Evolutionary conservation across 345 rosid species (phyloP).

Genomic region (Odontarrhena argentea): DNA sequence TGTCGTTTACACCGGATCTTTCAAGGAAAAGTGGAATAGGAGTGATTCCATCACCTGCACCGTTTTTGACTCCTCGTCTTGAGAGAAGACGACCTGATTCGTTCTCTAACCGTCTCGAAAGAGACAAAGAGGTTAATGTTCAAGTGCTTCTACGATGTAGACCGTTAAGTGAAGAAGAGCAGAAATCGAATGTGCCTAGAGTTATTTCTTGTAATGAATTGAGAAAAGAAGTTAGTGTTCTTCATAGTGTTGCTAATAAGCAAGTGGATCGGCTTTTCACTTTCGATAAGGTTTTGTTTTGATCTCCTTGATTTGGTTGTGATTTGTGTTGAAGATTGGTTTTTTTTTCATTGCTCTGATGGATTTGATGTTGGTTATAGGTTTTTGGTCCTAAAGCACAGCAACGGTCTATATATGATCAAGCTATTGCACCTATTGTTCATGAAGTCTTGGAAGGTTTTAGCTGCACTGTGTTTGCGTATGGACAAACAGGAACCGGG

Average conservation of each 20-base stretch:
- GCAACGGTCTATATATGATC: constrained; percentile 91
- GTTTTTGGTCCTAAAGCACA: constrained; percentile 96
- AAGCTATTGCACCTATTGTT: constrained; percentile 80
- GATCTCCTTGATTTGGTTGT: neutral
- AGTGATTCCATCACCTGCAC: constrained; percentile 71
- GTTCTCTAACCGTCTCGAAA: constrained; percentile 58
- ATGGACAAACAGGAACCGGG: constrained; percentile 91
- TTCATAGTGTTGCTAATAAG: constrained; percentile 71
- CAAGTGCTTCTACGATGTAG: constrained; percentile 92
- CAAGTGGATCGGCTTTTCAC: constrained; percentile 82
- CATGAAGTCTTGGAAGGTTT: constrained; percentile 92
- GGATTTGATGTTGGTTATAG: constrained; percentile 29
- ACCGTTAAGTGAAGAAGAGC: constrained; percentile 83
- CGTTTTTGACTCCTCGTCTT: constrained; percentile 84
- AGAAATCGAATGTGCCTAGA: constrained; percentile 58
- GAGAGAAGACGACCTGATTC: constrained; percentile 75
- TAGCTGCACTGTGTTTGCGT: constrained; percentile 93
- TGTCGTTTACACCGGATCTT: constrained; percentile 77
- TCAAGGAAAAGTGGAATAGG: constrained; percentile 65
- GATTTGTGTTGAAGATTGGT: neutral
- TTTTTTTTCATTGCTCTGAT: neutral
- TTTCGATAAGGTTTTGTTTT: constrained; percentile 62
- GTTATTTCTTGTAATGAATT: constrained; percentile 73
- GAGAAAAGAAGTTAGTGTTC: constrained; percentile 73
- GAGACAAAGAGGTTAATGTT: constrained; percentile 81